A percentile compares a stretch with the other conserved stretches of the same genome.
Evolutionary conservation across 441 rosid genomes (phyloP).

Genomic region (Rhodomyrtus psidioides): DNA sequence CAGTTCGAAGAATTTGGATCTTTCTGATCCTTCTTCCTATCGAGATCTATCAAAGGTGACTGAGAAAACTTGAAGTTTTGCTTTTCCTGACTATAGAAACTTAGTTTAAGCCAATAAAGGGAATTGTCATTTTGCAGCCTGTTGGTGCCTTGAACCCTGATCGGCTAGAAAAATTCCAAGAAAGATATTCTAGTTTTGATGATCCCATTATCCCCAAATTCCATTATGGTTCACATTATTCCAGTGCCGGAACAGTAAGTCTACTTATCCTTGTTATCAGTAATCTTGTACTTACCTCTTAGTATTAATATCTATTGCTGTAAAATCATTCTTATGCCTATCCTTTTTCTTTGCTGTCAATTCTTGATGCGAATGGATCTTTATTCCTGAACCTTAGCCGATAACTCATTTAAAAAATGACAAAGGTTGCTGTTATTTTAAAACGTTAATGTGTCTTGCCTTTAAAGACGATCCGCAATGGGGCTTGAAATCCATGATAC

Average conservation of each 20-base stretch:
- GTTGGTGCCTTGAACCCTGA: constrained; percentile 92
- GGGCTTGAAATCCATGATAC: neutral
- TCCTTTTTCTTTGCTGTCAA: neutral
- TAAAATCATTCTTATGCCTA: neutral
- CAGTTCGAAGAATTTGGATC: constrained; percentile 70
- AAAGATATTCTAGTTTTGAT: constrained; percentile 97
- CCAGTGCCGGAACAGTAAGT: constrained; percentile 96
- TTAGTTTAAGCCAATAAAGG: constrained; percentile 15
- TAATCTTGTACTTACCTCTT: neutral
- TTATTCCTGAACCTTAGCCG: neutral
- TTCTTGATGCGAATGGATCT: neutral
- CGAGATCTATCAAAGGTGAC: constrained; percentile 97
- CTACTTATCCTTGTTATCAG: constrained; percentile 4
- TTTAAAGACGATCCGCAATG: neutral
- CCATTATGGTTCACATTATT: constrained; percentile 99
- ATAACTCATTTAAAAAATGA: neutral
- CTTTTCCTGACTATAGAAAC: constrained; percentile 10
- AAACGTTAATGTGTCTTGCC: neutral
- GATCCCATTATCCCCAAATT: constrained; percentile 99
- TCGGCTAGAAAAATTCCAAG: constrained; percentile 85
- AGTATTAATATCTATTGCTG: neutral
- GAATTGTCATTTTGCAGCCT: constrained; percentile 60
- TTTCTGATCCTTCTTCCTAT: constrained; percentile 77
- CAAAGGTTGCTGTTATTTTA: neutral
- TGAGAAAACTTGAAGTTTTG: constrained; percentile 19